These are phyloP conservation scores for Dothistroma septosporum DNA, from an alignment of 2,329 filamentous ascomycete genomes.

Conservation along the genomic window DNA sequence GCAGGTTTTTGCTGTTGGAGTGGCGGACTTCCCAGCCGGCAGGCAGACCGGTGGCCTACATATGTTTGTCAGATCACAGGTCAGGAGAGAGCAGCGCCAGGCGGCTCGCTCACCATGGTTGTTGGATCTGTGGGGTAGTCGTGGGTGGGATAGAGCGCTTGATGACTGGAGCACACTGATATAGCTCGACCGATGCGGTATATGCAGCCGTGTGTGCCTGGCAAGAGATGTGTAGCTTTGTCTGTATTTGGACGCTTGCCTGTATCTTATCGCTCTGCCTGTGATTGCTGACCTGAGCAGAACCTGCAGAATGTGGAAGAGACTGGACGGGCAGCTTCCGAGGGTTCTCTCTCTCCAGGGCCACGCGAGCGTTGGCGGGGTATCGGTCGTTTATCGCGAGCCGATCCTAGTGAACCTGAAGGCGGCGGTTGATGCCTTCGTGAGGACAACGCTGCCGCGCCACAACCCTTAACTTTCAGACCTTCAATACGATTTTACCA, in stretches of 20 bases:
- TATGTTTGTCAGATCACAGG: slow-evolving; percentile 10
- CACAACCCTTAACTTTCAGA: neutral
- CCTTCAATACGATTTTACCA: neutral
- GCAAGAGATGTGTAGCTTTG: neutral
- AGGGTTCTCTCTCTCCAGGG: neutral
- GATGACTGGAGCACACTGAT: neutral
- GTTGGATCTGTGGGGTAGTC: slow-evolving; percentile 9
- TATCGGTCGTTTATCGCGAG: neutral
- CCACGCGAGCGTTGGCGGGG: neutral
- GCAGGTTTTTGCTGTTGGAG: slow-evolving; percentile 96
- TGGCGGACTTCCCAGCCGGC: slow-evolving; percentile 72
- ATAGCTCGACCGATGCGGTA: neutral
- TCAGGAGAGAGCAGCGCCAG: slow-evolving; percentile 2
- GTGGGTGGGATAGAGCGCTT: slow-evolving; percentile 1
- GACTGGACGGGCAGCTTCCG: neutral
- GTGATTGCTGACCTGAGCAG: neutral
- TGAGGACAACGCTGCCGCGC: neutral
- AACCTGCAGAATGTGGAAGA: neutral
- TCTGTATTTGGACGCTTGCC: neutral
- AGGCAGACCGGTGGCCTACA: slow-evolving; percentile 32
- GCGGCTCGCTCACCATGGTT: slow-evolving; percentile 12
- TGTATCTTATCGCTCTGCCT: neutral
- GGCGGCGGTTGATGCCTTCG: neutral
- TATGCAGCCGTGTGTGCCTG: neutral
- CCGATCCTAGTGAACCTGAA: neutral